Percentiles rank a stretch among this genome's conserved stretches.
These are phyloP conservation scores for Raffaelea ambrosiae DNA, from an alignment of 2,329 filamentous ascomycete species.

Conservation along the genomic window DNA sequence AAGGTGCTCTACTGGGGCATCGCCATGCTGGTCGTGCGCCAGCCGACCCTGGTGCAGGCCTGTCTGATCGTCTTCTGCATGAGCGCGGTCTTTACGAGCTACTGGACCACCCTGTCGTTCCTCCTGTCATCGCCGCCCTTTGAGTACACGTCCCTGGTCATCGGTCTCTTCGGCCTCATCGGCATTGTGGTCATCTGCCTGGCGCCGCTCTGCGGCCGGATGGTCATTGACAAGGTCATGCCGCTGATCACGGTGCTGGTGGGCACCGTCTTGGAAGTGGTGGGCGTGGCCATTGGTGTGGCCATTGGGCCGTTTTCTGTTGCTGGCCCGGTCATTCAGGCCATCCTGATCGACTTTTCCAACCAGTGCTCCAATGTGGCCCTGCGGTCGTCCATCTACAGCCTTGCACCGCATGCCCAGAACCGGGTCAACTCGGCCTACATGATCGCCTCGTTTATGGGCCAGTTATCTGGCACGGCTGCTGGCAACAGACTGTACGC, in stretches of 20 bases:
- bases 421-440: conserved; percentile 77
- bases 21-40: conserved; percentile 49
- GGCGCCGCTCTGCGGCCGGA: conserved; percentile 60
- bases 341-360: conserved; percentile 61
- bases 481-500: conserved; percentile 47
- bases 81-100: conserved; percentile 41
- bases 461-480: conserved; percentile 63
- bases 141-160: conserved; percentile 55
- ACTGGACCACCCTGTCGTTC: conserved; percentile 66
- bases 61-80: conserved; percentile 58
- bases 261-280: conserved; percentile 48
- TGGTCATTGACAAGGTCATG: conserved; percentile 61
- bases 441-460: conserved; percentile 68
- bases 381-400: conserved; percentile 62
- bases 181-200: conserved; percentile 61
- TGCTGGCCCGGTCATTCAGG: conserved; percentile 65
- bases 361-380: conserved; percentile 67
- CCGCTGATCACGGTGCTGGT: conserved; percentile 60
- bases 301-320: conserved; percentile 58
- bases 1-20: conserved; percentile 62
- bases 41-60: conserved; percentile 63
- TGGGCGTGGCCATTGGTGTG: conserved; percentile 59
- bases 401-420: conserved; percentile 59
- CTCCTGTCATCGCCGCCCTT: conserved; percentile 64
- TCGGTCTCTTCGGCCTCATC: conserved; percentile 72